Percentiles rank a stretch among this genome's conserved stretches.
These are phyloP conservation scores for Penicillium sp. DNA, from an alignment of 2,329 filamentous ascomycete genomes.

Conservation along the genomic window DNA sequence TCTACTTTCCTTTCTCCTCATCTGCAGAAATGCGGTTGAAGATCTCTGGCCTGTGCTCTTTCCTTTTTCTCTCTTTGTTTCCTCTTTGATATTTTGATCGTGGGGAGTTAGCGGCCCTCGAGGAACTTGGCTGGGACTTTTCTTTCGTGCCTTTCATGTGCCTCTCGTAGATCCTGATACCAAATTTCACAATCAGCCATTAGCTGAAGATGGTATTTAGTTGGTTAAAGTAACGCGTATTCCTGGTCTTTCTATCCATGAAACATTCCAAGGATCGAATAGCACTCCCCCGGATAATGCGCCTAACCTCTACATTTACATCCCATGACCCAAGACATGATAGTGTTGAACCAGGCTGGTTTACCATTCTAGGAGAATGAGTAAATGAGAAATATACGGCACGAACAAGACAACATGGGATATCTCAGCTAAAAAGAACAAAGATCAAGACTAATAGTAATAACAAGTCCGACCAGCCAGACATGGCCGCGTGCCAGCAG, in stretches of 20 bases:
- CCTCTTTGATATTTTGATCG: slow-evolving; percentile 9
- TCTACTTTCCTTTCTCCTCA: neutral
- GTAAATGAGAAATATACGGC: neutral
- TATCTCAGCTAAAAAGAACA: slow-evolving; percentile 19
- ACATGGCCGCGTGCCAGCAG: neutral
- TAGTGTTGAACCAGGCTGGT: too few species aligned
- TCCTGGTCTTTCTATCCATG: too few species aligned
- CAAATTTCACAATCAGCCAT: neutral
- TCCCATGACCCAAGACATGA: too few species aligned
- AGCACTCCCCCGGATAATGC: too few species aligned
- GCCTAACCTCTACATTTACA: too few species aligned
- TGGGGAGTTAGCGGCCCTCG: slow-evolving; percentile 19
- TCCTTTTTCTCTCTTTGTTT: slow-evolving; percentile 5
- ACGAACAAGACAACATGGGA: slow-evolving; percentile 18
- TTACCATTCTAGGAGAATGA: neutral
- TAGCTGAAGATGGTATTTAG: neutral
- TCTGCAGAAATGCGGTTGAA: neutral
- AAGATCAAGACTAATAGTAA: slow-evolving; percentile 4
- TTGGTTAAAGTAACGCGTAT: neutral
- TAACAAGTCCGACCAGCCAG: slow-evolving; percentile 1
- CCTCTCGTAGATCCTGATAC: slow-evolving; percentile 7
- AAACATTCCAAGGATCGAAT: too few species aligned
- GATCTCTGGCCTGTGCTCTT: neutral
- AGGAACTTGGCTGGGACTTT: slow-evolving; percentile 18
- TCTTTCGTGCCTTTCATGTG: slow-evolving; percentile 3